Conservation (phyloP, 352 stramenopile species). For the Phytophthora pini region DNA sequence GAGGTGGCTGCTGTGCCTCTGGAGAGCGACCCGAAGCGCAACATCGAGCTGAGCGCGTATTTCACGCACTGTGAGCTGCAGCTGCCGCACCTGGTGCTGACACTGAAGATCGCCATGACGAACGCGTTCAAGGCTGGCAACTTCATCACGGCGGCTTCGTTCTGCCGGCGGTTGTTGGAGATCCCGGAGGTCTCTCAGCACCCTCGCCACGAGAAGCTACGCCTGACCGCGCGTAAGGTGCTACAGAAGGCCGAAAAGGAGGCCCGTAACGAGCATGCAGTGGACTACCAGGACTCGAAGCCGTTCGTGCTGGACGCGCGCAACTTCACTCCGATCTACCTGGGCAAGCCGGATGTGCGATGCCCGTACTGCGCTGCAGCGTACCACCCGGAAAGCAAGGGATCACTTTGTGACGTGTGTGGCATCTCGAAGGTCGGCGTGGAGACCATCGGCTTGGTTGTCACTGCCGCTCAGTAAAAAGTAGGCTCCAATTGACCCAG, state of each 20-base stretch:
- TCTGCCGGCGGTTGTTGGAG: slow-evolving; percentile 98
- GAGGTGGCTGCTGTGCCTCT: slow-evolving; percentile 75
- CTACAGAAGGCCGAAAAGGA: slow-evolving; percentile 99
- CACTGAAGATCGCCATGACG: slow-evolving; percentile 99
- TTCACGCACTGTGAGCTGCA: slow-evolving; percentile 99
- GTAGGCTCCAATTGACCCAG: not conserved
- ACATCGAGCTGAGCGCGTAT: slow-evolving; percentile 98
- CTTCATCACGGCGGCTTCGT: slow-evolving; percentile 98
- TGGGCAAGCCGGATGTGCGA: slow-evolving; percentile 86
- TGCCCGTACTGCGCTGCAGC: slow-evolving; percentile 96
- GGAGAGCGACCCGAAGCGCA: slow-evolving; percentile 84
- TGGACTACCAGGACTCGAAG: slow-evolving; percentile 98
- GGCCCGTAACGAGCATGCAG: slow-evolving; percentile 96
- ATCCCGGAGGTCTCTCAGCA: slow-evolving; percentile 95
- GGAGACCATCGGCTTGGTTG: slow-evolving; percentile 96
- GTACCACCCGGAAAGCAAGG: slow-evolving; percentile 90
- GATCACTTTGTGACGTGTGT: slow-evolving; percentile 94
- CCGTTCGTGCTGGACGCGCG: slow-evolving; percentile 96
- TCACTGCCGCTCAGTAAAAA: slow-evolving; percentile 63
- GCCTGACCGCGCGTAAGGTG: slow-evolving; percentile 96
- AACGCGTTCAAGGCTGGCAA: slow-evolving; percentile 99
- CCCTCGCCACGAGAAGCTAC: slow-evolving; percentile 94
- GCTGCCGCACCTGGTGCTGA: slow-evolving; percentile 97
- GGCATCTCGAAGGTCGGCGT: slow-evolving; percentile 93
- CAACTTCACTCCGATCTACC: slow-evolving; percentile 96